phyloP scores from a whole-genome alignment of 768 basidiomycete genomes.

The Glaciozyma martinii region DNA sequence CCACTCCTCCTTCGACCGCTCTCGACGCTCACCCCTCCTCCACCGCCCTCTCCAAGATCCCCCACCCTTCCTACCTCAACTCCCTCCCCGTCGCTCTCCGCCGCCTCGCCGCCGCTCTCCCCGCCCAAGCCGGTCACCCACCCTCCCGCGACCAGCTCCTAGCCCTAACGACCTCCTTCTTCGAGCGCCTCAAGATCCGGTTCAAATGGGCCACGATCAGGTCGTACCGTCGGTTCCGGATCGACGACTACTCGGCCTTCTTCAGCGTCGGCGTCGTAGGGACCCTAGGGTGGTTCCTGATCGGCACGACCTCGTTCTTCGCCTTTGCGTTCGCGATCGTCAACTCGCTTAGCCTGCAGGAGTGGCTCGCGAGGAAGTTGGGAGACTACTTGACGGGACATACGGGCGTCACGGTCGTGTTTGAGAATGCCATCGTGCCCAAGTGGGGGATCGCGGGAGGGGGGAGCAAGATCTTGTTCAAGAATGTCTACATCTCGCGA shows the following conservation, averaged over 20 bases:
- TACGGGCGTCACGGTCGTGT: conserved; percentile 87
- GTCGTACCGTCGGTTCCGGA: conserved; percentile 87
- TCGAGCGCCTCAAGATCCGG: conserved; percentile 78
- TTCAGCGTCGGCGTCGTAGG: conserved; percentile 92
- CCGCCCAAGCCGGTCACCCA: conserved; percentile 45
- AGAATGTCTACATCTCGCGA: conserved; percentile 88
- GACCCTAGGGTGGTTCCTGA: conserved; percentile 87
- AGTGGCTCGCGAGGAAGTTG: conserved; percentile 73
- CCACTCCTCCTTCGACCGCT: background rate
- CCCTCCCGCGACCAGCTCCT: conserved; percentile 87
- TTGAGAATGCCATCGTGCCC: conserved; percentile 95
- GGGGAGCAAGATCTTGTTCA: conserved; percentile 78
- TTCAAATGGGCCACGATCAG: conserved; percentile 97
- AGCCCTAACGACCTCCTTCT: conserved; percentile 75
- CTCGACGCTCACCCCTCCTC: background rate
- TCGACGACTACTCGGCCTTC: conserved; percentile 94
- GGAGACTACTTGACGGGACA: conserved; percentile 88
- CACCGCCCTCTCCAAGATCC: conserved; percentile 6
- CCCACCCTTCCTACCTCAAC: conserved; percentile 30
- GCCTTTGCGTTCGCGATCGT: conserved; percentile 81
- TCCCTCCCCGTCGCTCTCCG: conserved; percentile 69
- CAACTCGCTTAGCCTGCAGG: conserved; percentile 63
- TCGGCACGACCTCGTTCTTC: conserved; percentile 97
- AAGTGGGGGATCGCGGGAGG: conserved; percentile 53
- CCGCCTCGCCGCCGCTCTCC: conserved; percentile 65